Evolutionary conservation across 768 basidiomycete species (phyloP).

Genomic region (Lanmaoa pseudosensibilis): DNA sequence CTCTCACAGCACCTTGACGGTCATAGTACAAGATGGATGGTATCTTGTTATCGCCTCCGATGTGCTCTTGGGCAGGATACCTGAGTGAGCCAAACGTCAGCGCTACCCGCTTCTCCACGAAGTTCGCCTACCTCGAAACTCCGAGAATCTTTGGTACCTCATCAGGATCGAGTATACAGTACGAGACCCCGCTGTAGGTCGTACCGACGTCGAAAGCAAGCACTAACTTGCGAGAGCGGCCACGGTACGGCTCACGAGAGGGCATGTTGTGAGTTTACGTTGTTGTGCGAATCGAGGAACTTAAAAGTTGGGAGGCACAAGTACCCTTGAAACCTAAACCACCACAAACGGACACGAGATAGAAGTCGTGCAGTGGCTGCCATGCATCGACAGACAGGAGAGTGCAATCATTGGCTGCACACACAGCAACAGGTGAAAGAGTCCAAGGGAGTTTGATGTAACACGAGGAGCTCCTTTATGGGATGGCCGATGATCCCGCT

Average conservation of each 20-base stretch:
- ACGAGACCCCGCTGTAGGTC: slow-evolving; percentile 43
- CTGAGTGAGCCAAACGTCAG: slow-evolving; percentile 22
- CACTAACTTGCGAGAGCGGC: slow-evolving; percentile 41
- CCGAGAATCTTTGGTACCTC: slow-evolving; percentile 31
- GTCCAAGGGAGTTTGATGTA: not conserved
- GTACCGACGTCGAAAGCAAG: slow-evolving; percentile 47
- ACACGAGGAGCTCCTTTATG: slow-evolving; percentile 1
- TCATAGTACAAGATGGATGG: slow-evolving; percentile 52
- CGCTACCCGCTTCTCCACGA: not conserved
- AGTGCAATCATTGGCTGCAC: not conserved
- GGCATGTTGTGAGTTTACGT: slow-evolving; percentile 18
- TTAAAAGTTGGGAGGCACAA: not conserved
- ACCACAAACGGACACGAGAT: not conserved
- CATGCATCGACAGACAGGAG: not conserved
- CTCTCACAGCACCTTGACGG: slow-evolving; percentile 36
- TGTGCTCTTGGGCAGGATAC: slow-evolving; percentile 47
- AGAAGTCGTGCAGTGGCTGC: not conserved
- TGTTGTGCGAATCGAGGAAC: not conserved
- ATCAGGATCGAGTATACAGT: slow-evolving; percentile 38
- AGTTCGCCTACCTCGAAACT: slow-evolving; percentile 25
- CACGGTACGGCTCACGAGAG: slow-evolving; percentile 34
- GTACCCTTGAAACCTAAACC: not conserved
- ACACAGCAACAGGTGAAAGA: not conserved
- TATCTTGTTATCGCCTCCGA: slow-evolving; percentile 49
- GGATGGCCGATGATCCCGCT: not conserved